Evolutionary conservation across 768 basidiomycete genomes (phyloP).

Genomic region (Collybia mongolica): DNA sequence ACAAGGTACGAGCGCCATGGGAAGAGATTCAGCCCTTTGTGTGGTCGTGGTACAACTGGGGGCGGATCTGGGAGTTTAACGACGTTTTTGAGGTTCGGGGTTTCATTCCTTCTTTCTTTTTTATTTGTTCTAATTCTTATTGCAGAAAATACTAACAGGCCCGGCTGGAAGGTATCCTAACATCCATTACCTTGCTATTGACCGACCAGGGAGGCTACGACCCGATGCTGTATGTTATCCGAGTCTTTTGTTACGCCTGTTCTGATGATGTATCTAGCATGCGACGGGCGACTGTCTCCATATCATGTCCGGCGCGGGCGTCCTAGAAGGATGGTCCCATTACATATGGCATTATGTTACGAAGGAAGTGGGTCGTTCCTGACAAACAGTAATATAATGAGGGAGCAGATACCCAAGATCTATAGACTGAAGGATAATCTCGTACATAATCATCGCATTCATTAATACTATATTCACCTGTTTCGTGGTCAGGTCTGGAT

Average conservation of each 20-base stretch:
- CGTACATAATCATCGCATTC: too few relatives aligned
- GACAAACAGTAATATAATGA: background rate
- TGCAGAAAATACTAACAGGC: conserved; percentile 40
- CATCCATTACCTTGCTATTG: conserved; percentile 59
- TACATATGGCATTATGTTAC: conserved; percentile 49
- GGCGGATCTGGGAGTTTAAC: conserved; percentile 56
- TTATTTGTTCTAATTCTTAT: conserved; percentile 5
- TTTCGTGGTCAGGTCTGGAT: too few relatives aligned
- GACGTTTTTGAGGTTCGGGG: conserved; percentile 51
- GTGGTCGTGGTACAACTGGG: conserved; percentile 66
- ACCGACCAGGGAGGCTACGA: conserved; percentile 57
- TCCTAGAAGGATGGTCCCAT: conserved; percentile 49
- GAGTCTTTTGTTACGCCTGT: background rate
- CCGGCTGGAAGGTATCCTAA: conserved; percentile 41
- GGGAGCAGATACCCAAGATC: background rate
- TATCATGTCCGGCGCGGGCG: conserved; percentile 46
- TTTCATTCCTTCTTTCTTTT: background rate
- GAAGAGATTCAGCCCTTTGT: conserved; percentile 37
- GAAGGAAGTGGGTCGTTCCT: conserved; percentile 16
- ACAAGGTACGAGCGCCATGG: conserved; percentile 46
- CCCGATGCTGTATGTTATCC: conserved; percentile 58
- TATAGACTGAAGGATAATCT: too few relatives aligned
- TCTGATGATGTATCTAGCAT: conserved; percentile 26
- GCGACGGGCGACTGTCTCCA: conserved; percentile 44
- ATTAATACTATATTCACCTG: too few relatives aligned